phyloP scores from a whole-genome alignment of 2,329 filamentous ascomycete genomes.

The Aspergillus novoparasiticus region DNA sequence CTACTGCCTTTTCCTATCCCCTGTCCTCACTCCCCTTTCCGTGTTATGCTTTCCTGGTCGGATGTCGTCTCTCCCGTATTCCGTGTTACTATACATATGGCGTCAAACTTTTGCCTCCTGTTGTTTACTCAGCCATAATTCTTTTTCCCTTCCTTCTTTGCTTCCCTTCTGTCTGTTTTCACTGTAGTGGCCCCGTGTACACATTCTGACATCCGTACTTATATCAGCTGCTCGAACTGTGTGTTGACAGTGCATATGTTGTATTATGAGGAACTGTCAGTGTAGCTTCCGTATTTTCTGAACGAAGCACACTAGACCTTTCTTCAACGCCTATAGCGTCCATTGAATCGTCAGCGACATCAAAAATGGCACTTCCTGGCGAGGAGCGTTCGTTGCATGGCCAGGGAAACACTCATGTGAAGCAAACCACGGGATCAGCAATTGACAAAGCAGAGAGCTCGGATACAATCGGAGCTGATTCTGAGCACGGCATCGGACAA shows the following conservation, averaged over 20 bases:
- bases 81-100: background rate
- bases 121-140: background rate
- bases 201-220: background rate
- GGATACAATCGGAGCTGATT: constrained; percentile 24
- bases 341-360: constrained; percentile 17
- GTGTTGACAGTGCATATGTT: background rate
- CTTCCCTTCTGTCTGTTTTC: too few relatives aligned
- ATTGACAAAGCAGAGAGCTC: constrained; percentile 26
- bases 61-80: background rate
- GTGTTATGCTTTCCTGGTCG: background rate
- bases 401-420: background rate
- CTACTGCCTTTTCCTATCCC: background rate
- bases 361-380: constrained; percentile 10
- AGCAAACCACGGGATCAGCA: background rate
- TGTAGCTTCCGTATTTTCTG: background rate
- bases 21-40: background rate
- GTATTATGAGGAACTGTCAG: background rate
- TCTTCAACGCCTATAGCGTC: constrained; percentile 23
- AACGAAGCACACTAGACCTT: constrained; percentile 11
- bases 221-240: background rate
- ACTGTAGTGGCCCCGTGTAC: background rate
- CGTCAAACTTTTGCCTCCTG: background rate
- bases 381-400: constrained; percentile 12
- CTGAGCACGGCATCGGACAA: constrained; percentile 28
- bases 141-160: background rate